These are phyloP conservation scores for Papiliotrema flavescens DNA, from an alignment of 1,284 basidiomycete species.

Conservation along the genomic window DNA sequence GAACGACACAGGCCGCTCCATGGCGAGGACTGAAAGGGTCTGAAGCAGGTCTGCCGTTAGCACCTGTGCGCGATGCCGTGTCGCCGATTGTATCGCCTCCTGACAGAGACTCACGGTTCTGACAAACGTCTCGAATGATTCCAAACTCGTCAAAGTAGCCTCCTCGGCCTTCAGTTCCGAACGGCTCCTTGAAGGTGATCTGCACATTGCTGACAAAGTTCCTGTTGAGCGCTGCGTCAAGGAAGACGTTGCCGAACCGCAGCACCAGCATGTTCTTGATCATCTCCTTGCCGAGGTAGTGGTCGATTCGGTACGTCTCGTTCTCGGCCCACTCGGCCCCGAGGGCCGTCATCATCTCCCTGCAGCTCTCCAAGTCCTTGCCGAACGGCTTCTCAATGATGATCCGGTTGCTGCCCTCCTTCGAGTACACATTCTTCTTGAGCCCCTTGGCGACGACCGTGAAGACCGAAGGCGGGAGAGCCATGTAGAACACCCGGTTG, in stretches of 20 bases:
- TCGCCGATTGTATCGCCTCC: no score
- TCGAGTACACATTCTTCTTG: conserved; percentile 72
- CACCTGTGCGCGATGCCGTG: background rate
- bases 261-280: conserved; percentile 94
- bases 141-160: conserved; percentile 99
- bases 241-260: conserved; percentile 85
- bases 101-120: conserved; percentile 96
- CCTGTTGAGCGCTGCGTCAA: conserved; percentile 86
- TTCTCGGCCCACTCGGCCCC: conserved; percentile 88
- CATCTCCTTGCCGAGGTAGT: conserved; percentile 98
- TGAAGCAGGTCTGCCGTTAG: conserved; percentile 72
- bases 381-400: conserved; percentile 97
- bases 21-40: conserved; percentile 84
- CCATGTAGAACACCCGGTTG: conserved; percentile 88
- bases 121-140: conserved; percentile 91
- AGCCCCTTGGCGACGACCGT: conserved; percentile 78
- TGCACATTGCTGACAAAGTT: conserved; percentile 92
- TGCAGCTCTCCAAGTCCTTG: conserved; percentile 83
- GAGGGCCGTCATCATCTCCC: conserved; percentile 70
- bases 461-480: conserved; percentile 90
- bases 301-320: conserved; percentile 96
- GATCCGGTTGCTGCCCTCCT: conserved; percentile 75
- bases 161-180: conserved; percentile 93
- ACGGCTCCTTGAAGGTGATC: conserved; percentile 97
- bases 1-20: conserved; percentile 98